Evolutionary conservation across 805 yeast species (phyloP), one percentile per base, ranked within the genome.

Genomic region (Wickerhamiella cacticola): DNA sequence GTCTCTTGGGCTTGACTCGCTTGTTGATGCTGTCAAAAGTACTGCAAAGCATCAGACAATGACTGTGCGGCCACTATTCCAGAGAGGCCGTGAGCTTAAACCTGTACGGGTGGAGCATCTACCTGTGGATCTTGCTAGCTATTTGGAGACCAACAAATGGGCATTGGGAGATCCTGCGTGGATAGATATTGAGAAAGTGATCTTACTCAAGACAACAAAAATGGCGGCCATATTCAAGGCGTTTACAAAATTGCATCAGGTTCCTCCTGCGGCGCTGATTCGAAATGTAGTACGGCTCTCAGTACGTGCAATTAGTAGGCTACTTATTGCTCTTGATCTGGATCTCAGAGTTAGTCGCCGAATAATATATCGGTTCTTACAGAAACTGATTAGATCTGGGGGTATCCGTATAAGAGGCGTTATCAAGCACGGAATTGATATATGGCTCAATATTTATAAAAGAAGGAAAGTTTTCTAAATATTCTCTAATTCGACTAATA

Each of bases 371-470:
- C 36, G 36, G 19, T 31, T 31, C 19, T 15, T 31, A 8, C n/a
- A 10, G 16, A 6, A 15, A 15, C 19, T 31, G 6, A 31, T 31
- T 4, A 31, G 10, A 15, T n/a, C 36, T 19, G n/a, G 15, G 5
- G 36, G 36, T 19, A 13, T 31, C 9, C 36, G 36, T n/a, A 31
- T n/a, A 3, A 15, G 19, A 5, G 36, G 36, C 5, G 16, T 31
- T 5, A 9, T 31, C 7, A 31, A 31, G 19, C 19, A 31, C 19
- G 40, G 40, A 6, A 21, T 35, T 13, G 25, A 19, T 19, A 16
- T 12, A 19, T 35, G 40, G 40, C 40, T 35, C n/a, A 35, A 35
- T 16, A n/a, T 35, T 35, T 35, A 19, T 12, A 31, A 31, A 15
- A 15, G 19, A 19, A 4, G 6, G 36, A 31, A 31, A 31, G 7